A percentile compares a stretch with the other conserved stretches of the same genome.
phyloP scores from a whole-genome alignment of 345 rosid genomes.

The Clarkia xantiana region DNA sequence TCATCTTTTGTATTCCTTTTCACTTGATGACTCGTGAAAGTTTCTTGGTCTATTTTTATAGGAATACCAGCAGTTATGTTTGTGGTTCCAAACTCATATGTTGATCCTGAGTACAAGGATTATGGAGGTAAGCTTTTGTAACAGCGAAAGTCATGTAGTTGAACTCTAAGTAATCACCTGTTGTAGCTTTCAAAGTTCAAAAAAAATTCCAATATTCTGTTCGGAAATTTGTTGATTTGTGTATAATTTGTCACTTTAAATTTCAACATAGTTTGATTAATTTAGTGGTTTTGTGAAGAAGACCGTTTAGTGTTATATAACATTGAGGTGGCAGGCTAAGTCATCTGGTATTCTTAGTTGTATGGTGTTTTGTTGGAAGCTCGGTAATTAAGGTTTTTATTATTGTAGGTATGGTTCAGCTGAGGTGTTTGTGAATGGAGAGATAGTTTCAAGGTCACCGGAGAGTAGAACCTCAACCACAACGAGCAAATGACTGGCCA shows the following conservation, averaged over 20 bases:
- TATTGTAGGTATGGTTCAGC: too few relatives aligned
- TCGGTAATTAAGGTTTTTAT: too few relatives aligned
- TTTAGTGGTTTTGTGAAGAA: too few relatives aligned
- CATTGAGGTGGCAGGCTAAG: too few relatives aligned
- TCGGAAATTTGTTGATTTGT: too few relatives aligned
- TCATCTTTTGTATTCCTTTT: neutral
- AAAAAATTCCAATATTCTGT: too few relatives aligned
- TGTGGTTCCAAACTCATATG: slow-evolving; percentile 88
- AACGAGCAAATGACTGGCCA: slow-evolving; percentile 90
- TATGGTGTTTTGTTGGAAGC: too few relatives aligned
- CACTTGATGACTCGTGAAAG: neutral
- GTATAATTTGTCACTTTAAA: too few relatives aligned
- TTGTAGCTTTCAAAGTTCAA: neutral
- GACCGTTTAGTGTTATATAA: too few relatives aligned
- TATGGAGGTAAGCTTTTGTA: slow-evolving; percentile 64
- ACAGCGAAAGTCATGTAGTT: neutral
- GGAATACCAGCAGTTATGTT: slow-evolving; percentile 84
- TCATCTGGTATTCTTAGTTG: too few relatives aligned
- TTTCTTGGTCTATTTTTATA: slow-evolving; percentile 10
- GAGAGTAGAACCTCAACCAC: slow-evolving; percentile 87
- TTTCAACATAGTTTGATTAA: too few relatives aligned
- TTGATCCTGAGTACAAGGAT: slow-evolving; percentile 78
- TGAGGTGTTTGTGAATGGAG: slow-evolving; percentile 85
- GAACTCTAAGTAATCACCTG: neutral
- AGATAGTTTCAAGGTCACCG: slow-evolving; percentile 87